These are phyloP conservation scores for Camelina neglecta DNA, from an alignment of 345 rosid species.

Conservation along the genomic window DNA sequence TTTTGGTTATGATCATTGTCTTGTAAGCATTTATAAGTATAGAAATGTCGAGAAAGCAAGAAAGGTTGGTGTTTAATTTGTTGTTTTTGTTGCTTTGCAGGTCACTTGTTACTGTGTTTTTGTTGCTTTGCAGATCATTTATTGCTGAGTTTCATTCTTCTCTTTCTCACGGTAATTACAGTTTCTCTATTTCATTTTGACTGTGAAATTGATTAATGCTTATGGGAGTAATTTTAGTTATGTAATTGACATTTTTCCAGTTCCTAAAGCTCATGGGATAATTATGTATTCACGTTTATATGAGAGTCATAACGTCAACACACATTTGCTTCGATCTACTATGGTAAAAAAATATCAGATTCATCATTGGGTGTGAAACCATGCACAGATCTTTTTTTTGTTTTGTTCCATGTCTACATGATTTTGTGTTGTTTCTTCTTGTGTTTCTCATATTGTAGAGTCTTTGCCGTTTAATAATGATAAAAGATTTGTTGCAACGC, in stretches of 20 bases:
- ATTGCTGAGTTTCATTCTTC: constrained; percentile 23
- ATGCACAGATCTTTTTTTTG: not conserved
- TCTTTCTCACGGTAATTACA: constrained; percentile 54
- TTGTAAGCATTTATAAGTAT: too few relatives aligned
- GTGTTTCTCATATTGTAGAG: constrained; percentile 52
- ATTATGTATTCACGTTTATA: constrained; percentile 48
- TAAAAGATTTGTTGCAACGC: constrained; percentile 55
- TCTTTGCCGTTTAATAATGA: constrained; percentile 48
- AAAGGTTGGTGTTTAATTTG: too few relatives aligned
- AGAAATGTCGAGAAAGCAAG: too few relatives aligned
- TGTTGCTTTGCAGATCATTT: too few relatives aligned
- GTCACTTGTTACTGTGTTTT: too few relatives aligned
- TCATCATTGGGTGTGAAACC: constrained; percentile 25
- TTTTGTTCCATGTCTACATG: not conserved
- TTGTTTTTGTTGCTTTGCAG: too few relatives aligned
- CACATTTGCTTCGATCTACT: constrained; percentile 53
- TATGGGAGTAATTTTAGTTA: constrained; percentile 3
- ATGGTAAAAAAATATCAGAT: constrained; percentile 49
- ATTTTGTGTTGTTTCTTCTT: not conserved
- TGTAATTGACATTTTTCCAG: constrained; percentile 47
- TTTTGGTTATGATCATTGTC: too few relatives aligned
- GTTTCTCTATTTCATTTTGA: constrained; percentile 2
- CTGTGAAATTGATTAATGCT: not conserved
- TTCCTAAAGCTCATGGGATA: constrained; percentile 44
- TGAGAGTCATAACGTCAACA: constrained; percentile 44